phyloP scores from a whole-genome alignment of 2,329 filamentous ascomycete genomes.

The Chaetoscypha palmicola region DNA sequence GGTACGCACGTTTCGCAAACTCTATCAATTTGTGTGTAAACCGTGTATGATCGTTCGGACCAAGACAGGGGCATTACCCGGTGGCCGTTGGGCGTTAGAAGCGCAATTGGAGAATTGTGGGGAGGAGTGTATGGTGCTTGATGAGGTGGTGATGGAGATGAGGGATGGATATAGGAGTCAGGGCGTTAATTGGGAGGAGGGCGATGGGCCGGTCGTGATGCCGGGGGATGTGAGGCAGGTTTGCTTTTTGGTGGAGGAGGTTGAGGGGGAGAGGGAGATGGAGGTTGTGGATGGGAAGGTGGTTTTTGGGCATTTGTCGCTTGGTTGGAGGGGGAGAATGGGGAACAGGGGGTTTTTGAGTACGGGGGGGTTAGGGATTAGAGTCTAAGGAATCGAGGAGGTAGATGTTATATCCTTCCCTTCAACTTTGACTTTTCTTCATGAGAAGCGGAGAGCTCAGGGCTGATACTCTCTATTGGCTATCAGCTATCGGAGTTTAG shows the following conservation, averaged over 20 bases:
- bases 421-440: no score
- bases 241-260: conserved; percentile 50
- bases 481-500: no score
- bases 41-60: conserved; percentile 83
- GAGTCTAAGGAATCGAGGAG: conserved; percentile 28
- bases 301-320: conserved; percentile 71
- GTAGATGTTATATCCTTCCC: no score
- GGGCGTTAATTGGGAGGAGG: conserved; percentile 52
- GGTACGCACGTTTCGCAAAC: conserved; percentile 81
- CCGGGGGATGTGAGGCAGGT: conserved; percentile 60
- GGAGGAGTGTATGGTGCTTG: conserved; percentile 73
- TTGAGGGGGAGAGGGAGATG: conserved; percentile 28
- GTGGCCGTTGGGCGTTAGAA: conserved; percentile 65
- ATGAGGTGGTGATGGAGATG: conserved; percentile 52
- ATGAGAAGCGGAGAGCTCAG: no score
- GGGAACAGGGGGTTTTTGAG: conserved; percentile 81
- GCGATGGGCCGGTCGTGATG: conserved; percentile 52
- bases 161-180: conserved; percentile 44
- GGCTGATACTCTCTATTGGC: no score
- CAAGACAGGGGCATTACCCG: conserved; percentile 59
- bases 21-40: conserved; percentile 96
- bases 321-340: conserved; percentile 86
- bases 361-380: conserved; percentile 70
- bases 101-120: conserved; percentile 94
- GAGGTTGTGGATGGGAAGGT: conserved; percentile 50